These are phyloP conservation scores for Dactylonectria estremocensis DNA, from an alignment of 2,329 filamentous ascomycete genomes.

Conservation along the genomic window DNA sequence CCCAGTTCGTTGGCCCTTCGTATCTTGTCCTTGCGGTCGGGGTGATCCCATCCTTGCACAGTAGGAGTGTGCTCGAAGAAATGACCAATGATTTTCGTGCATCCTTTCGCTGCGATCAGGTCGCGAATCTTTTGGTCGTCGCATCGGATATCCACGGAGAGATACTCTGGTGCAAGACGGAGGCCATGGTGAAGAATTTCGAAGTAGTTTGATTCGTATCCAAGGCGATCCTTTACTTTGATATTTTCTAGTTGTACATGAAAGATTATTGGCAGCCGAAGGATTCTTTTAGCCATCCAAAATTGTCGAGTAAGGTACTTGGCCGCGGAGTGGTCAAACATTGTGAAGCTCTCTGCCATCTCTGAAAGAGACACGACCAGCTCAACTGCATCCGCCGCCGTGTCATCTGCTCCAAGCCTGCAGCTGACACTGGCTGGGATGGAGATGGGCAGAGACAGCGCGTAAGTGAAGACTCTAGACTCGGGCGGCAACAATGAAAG, in stretches of 20 bases:
- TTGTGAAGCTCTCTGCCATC: no score
- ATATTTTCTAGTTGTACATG: no score
- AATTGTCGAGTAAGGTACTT: constrained; percentile 23
- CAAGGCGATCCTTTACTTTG: background rate
- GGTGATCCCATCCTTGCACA: constrained; percentile 13
- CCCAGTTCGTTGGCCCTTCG: constrained; percentile 13
- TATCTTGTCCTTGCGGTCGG: constrained; percentile 14
- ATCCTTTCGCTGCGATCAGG: constrained; percentile 21
- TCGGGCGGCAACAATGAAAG: constrained; percentile 23
- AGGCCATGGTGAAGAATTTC: constrained; percentile 26
- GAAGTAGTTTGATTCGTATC: constrained; percentile 12
- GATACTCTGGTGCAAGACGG: constrained; percentile 31
- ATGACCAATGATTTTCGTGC: constrained; percentile 26
- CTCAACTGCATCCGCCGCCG: constrained; percentile 26
- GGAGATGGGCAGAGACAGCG: constrained; percentile 21
- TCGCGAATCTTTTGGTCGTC: constrained; percentile 11
- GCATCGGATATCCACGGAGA: constrained; percentile 25
- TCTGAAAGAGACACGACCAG: constrained; percentile 8
- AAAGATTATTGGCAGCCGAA: constrained; percentile 19
- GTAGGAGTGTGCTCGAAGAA: constrained; percentile 15
- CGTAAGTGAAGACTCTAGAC: constrained; percentile 28
- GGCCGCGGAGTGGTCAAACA: constrained; percentile 6
- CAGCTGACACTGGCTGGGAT: background rate
- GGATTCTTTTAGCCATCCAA: constrained; percentile 10
- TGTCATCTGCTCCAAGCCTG: constrained; percentile 10